Evolutionary conservation across 306 rosid genomes (phyloP).

Genomic region (Lathyrus aphaca): DNA sequence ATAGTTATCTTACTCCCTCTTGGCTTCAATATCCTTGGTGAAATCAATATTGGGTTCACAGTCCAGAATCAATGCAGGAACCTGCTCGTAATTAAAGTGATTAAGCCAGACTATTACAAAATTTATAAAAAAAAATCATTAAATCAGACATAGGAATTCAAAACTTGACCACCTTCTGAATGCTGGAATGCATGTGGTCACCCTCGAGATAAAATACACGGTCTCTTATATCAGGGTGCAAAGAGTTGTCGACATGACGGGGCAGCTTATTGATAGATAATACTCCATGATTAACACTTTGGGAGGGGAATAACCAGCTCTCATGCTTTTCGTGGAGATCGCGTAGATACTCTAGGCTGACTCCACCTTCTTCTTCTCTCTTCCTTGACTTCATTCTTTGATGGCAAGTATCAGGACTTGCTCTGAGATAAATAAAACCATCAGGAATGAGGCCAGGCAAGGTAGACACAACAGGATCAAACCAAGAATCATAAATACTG

Average conservation of each 20-base stretch:
- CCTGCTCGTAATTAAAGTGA: conserved; percentile 55
- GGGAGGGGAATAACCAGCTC: conserved; percentile 89
- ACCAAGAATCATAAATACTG: conserved; percentile 98
- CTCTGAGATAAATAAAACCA: conserved; percentile 96
- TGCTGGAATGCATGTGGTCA: conserved; percentile 95
- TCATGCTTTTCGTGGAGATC: conserved; percentile 95
- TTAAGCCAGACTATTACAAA: conserved; percentile 10
- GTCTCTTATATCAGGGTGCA: conserved; percentile 84
- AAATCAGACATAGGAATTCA: conserved; percentile 21
- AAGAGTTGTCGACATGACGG: conserved; percentile 64
- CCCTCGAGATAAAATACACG: conserved; percentile 96
- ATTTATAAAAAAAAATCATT: background rate
- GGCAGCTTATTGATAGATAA: conserved; percentile 74
- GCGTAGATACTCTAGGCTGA: conserved; percentile 74
- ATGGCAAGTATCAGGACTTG: conserved; percentile 99
- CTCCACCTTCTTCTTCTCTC: conserved; percentile 93
- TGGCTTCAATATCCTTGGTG: conserved; percentile 91
- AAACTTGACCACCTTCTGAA: conserved; percentile 76
- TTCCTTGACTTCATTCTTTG: conserved; percentile 83
- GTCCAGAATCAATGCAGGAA: conserved; percentile 96
- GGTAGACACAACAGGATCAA: conserved; percentile 94
- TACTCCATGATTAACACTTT: conserved; percentile 82
- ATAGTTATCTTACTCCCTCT: conserved; percentile 73
- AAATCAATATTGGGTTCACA: conserved; percentile 99
- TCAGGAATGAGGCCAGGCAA: conserved; percentile 98